Evolutionary conservation across 2,329 filamentous ascomycete species (phyloP).

Genomic region (Colletotrichum graminicola): DNA sequence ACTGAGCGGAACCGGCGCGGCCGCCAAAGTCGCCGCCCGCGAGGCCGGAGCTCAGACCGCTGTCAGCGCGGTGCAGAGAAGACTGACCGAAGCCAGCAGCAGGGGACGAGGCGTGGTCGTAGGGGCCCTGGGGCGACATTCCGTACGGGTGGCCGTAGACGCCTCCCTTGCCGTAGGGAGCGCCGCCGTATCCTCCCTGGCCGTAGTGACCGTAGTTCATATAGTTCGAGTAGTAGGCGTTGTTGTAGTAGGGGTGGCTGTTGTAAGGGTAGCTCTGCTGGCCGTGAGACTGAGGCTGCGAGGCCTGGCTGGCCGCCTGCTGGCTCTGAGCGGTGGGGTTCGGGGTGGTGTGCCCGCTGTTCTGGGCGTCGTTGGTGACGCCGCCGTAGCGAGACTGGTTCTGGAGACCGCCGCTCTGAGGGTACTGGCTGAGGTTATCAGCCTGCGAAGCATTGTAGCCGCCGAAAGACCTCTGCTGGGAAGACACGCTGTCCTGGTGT

Average conservation of each 20-base stretch:
- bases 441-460: slow-evolving; percentile 77
- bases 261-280: slow-evolving; percentile 65
- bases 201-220: slow-evolving; percentile 66
- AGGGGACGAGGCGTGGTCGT: slow-evolving; percentile 68
- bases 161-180: slow-evolving; percentile 67
- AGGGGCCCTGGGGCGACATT: slow-evolving; percentile 68
- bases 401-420: slow-evolving; percentile 75
- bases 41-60: slow-evolving; percentile 62
- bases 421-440: slow-evolving; percentile 77
- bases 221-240: slow-evolving; percentile 73
- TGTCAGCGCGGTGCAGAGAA: slow-evolving; percentile 64
- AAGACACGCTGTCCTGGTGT: slow-evolving; percentile 78
- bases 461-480: slow-evolving; percentile 81
- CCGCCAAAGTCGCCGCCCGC: slow-evolving; percentile 66
- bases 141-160: slow-evolving; percentile 70
- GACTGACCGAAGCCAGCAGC: slow-evolving; percentile 66
- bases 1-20: slow-evolving; percentile 63
- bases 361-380: slow-evolving; percentile 76
- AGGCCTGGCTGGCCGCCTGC: slow-evolving; percentile 56
- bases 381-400: slow-evolving; percentile 70
- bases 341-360: slow-evolving; percentile 91
- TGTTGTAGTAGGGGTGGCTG: slow-evolving; percentile 71
- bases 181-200: slow-evolving; percentile 62
- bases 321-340: slow-evolving; percentile 77
- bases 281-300: slow-evolving; percentile 59